Percentiles rank a stretch among this genome's conserved stretches.
These are phyloP conservation scores for Craterostigma plantagineum DNA, from an alignment of 257 asterid species.

Conservation along the genomic window DNA sequence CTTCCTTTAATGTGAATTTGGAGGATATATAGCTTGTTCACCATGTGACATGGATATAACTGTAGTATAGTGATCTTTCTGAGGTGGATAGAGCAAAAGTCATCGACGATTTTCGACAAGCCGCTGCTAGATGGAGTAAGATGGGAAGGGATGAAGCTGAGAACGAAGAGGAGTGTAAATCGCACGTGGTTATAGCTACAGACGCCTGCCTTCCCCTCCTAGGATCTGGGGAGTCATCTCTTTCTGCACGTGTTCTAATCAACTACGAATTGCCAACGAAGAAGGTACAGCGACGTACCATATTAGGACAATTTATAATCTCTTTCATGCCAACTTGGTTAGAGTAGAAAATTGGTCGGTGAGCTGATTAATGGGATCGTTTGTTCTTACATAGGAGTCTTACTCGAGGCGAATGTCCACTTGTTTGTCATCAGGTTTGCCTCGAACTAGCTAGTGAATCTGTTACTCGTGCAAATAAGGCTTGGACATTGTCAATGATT, in stretches of 20 bases:
- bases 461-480: constrained; percentile 6
- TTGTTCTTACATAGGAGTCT: constrained; percentile 31
- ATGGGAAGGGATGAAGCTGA: constrained; percentile 24
- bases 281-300: constrained; percentile 23
- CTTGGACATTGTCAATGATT: constrained; percentile 6
- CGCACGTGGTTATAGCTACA: constrained; percentile 57
- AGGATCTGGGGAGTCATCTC: constrained; percentile 46
- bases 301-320: neutral
- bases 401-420: constrained; percentile 78
- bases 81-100: constrained; percentile 43
- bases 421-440: constrained; percentile 76
- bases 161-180: constrained; percentile 31
- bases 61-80: constrained; percentile 71
- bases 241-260: constrained; percentile 52
- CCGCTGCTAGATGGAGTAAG: constrained; percentile 46
- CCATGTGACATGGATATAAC: too few species aligned
- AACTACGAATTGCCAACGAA: constrained; percentile 74
- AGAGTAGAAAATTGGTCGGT: too few species aligned
- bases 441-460: constrained; percentile 7
- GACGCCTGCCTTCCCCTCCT: constrained; percentile 85
- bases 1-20: constrained; percentile 2
- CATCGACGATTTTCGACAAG: constrained; percentile 46
- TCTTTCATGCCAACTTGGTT: too few species aligned
- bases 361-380: neutral
- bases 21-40: too few species aligned